These are phyloP conservation scores for Camelina neglecta DNA, from an alignment of 345 rosid species.

Conservation along the genomic window DNA sequence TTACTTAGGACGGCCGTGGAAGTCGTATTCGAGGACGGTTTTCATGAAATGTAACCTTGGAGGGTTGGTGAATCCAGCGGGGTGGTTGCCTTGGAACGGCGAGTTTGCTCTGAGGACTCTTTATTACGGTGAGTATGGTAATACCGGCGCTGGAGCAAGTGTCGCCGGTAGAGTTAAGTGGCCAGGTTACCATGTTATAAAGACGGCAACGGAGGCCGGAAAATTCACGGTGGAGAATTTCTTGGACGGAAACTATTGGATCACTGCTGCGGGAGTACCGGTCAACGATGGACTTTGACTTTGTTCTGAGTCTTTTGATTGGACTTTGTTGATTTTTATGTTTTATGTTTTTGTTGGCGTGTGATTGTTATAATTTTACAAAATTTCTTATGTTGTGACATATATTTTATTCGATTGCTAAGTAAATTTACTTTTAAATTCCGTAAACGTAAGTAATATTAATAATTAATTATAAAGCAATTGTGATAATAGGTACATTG, in stretches of 20 bases:
- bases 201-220: constrained; percentile 52
- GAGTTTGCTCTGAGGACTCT: constrained; percentile 72
- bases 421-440: too few relatives aligned
- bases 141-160: constrained; percentile 65
- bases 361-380: constrained; percentile 21
- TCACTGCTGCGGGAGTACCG: constrained; percentile 79
- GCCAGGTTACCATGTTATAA: constrained; percentile 63
- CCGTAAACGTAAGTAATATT: too few relatives aligned
- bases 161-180: constrained; percentile 72
- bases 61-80: constrained; percentile 54
- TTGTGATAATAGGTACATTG: too few relatives aligned
- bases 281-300: constrained; percentile 58
- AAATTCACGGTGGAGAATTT: constrained; percentile 76
- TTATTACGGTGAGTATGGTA: constrained; percentile 83
- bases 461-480: too few relatives aligned
- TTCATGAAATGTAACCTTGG: constrained; percentile 63
- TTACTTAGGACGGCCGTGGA: constrained; percentile 92
- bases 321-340: constrained; percentile 7
- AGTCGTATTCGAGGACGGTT: constrained; percentile 76
- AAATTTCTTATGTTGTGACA: too few relatives aligned
- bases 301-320: not conserved
- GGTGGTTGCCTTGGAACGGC: constrained; percentile 87
- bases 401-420: too few relatives aligned
- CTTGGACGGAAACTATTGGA: constrained; percentile 70
- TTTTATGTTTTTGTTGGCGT: constrained; percentile 14